phyloP scores from a whole-genome alignment of 495 filamentous ascomycete genomes.

The Hypoxylon crocopeplum region DNA sequence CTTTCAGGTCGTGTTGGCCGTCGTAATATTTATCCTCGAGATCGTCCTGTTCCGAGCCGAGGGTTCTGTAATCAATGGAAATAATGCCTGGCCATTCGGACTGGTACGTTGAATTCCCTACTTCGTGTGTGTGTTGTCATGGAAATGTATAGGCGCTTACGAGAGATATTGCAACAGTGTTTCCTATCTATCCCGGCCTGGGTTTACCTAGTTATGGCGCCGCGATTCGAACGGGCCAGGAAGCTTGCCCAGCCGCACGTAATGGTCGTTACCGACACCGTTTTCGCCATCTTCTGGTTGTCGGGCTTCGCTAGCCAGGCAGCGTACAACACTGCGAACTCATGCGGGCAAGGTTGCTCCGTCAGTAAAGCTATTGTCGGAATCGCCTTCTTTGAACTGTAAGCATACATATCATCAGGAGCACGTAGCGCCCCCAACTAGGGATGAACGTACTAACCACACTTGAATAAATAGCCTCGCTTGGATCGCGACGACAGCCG shows the following conservation, averaged over 20 bases:
- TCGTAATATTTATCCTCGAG: slow-evolving; percentile 74
- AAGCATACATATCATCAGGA: slow-evolving; percentile 39
- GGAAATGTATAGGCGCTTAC: slow-evolving; percentile 2
- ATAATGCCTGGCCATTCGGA: slow-evolving; percentile 76
- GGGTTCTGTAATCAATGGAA: slow-evolving; percentile 67
- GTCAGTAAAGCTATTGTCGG: slow-evolving; percentile 81
- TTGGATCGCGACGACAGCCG: slow-evolving; percentile 72
- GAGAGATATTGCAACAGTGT: slow-evolving; percentile 61
- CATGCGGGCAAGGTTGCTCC: slow-evolving; percentile 64
- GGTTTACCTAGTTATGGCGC: slow-evolving; percentile 83
- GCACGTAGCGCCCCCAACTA: no score
- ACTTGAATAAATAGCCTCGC: slow-evolving; percentile 63
- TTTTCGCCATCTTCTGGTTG: slow-evolving; percentile 84
- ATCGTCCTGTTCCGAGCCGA: slow-evolving; percentile 74
- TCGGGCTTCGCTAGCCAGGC: slow-evolving; percentile 80
- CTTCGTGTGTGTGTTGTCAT: not conserved
- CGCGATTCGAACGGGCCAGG: slow-evolving; percentile 80
- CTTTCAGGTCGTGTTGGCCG: slow-evolving; percentile 69
- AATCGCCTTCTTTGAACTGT: slow-evolving; percentile 84
- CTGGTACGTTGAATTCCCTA: slow-evolving; percentile 62
- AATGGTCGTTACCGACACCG: slow-evolving; percentile 73
- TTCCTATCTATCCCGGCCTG: slow-evolving; percentile 83
- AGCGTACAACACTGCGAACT: slow-evolving; percentile 62
- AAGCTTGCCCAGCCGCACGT: slow-evolving; percentile 83
- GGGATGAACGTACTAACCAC: slow-evolving; percentile 10